phyloP scores from a whole-genome alignment of 1,139 yeast genomes.

The Saccharomycopsis hybrid region DNA sequence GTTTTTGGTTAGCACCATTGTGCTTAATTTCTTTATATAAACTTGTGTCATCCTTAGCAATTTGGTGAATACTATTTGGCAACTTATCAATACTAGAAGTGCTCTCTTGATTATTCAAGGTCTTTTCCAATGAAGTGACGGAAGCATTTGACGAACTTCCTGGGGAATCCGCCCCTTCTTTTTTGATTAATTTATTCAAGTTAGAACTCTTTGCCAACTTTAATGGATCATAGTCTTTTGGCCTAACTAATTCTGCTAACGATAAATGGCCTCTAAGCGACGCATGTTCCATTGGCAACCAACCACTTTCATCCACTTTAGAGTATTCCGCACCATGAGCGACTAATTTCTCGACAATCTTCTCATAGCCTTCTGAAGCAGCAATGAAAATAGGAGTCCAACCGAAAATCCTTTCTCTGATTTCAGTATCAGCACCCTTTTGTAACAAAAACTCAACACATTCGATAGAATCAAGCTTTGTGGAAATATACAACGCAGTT shows the following conservation, averaged over 20 bases:
- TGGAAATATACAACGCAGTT: slow-evolving; percentile 75
- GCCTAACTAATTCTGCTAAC: slow-evolving; percentile 56
- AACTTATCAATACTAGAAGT: slow-evolving; percentile 19
- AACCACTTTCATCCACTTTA: slow-evolving; percentile 76
- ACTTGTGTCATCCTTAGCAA: neutral
- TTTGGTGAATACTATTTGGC: slow-evolving; percentile 2
- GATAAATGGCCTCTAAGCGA: slow-evolving; percentile 80
- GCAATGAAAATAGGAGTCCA: slow-evolving; percentile 96
- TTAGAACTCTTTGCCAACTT: slow-evolving; percentile 17
- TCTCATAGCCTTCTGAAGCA: slow-evolving; percentile 73
- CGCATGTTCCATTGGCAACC: slow-evolving; percentile 98
- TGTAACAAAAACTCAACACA: slow-evolving; percentile 52
- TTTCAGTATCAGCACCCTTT: slow-evolving; percentile 64
- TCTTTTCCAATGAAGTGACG: neutral
- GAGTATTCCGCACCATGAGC: slow-evolving; percentile 48
- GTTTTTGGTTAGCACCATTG: neutral
- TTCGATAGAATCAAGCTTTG: slow-evolving; percentile 52
- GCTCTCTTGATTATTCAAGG: slow-evolving; percentile 4
- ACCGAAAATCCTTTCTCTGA: slow-evolving; percentile 73
- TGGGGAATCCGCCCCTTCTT: neutral
- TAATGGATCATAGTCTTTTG: slow-evolving; percentile 28
- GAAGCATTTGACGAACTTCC: neutral
- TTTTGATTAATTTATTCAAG: slow-evolving; percentile 10
- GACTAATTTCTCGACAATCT: slow-evolving; percentile 51
- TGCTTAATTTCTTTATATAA: slow-evolving; percentile 8